Percentiles rank a stretch among this genome's conserved stretches.
These are phyloP conservation scores for Scalesia atractyloides DNA, from an alignment of 129 eudicot species.

Conservation along the genomic window DNA sequence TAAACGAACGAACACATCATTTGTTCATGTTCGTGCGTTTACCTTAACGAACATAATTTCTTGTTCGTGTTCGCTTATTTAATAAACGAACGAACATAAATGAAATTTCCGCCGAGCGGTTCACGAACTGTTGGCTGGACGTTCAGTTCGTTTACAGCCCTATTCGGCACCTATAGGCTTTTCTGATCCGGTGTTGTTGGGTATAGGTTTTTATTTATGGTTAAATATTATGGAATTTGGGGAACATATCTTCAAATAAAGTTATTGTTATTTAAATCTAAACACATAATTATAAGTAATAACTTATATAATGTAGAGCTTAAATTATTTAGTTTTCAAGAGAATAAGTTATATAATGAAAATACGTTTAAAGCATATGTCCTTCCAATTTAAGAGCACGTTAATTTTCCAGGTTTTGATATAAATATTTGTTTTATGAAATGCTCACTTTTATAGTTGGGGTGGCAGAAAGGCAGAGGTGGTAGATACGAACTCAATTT, in stretches of 20 bases:
- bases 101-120: too few species aligned
- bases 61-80: too few species aligned
- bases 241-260: neutral
- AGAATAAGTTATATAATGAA: neutral
- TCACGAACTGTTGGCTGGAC: too few species aligned
- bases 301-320: neutral
- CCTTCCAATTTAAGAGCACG: neutral
- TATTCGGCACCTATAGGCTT: too few species aligned
- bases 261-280: neutral
- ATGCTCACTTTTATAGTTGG: neutral
- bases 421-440: neutral
- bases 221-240: too few species aligned
- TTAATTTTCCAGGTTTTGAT: neutral
- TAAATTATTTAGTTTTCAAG: neutral
- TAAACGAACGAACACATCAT: too few species aligned
- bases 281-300: neutral
- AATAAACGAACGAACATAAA: too few species aligned
- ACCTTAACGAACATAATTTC: too few species aligned
- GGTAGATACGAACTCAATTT: constrained; percentile 17
- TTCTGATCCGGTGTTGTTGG: too few species aligned
- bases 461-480: constrained; percentile 14
- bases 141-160: too few species aligned
- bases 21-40: too few species aligned
- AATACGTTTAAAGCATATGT: neutral
- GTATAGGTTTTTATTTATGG: too few species aligned